Base-by-base conservation (phyloP, 345 rosid genomes). In the Moricandia moricandioides region DNA sequence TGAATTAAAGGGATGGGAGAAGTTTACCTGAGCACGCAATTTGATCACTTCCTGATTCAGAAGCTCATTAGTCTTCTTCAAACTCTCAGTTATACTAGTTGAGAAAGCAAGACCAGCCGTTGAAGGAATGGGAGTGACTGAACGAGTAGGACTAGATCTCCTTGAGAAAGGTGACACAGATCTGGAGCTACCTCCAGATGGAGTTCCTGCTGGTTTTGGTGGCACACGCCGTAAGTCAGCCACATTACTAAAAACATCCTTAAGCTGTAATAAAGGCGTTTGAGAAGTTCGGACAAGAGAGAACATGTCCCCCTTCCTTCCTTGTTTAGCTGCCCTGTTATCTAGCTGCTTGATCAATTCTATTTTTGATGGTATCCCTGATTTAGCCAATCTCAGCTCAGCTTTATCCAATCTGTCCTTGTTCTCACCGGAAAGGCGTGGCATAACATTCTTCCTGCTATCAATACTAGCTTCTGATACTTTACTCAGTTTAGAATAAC, bases 121-220 rank as follows among this genome's bases (percentile, higher is more conserved):
- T 13, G 91, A 89, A 65, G 97, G 97, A 72, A 95, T 86, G 35
- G 98, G 98, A 18, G 99, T 95, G 13, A 91, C 92, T 71, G 92
- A 95, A 68, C 97, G 96, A 51, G 98, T 97, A 18, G 99, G 98
- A 69, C 99, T 92, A 65, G 97, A 84, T 78, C 87, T 92, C 84
- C 96, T 86, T 10, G 97, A 92, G 84, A 95, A 92, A 82, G 97
- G 99, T 34, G 99, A 95, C 70, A 95, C 92, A 0, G 99, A 90
- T 83, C 97, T 86, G 17, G 99, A 95, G 83, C 85, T 92, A 66
- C 82, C 89, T 68, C 91, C 97, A 65, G 97, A 92, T 14, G 89
- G 84, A 67, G 87, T 83, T 45, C 83, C 84, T 61, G 85, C 84
- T 49, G 93, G 89, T 78, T 86, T 92, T 13, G 96, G 96, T 69